Percentiles rank a stretch among this genome's conserved stretches.
phyloP scores from a whole-genome alignment of 306 rosid genomes.

The Trichosanthes cucumerina region DNA sequence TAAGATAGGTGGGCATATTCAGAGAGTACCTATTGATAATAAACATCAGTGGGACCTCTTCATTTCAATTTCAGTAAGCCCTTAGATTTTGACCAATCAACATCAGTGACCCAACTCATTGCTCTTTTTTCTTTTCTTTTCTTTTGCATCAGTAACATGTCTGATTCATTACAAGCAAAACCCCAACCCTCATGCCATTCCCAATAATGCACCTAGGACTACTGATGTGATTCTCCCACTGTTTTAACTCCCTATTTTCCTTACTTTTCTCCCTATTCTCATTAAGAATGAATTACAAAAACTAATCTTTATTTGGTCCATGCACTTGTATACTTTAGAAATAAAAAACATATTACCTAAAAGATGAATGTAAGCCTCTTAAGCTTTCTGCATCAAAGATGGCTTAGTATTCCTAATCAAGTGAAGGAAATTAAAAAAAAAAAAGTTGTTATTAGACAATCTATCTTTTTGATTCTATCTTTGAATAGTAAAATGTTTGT shows the following conservation, averaged over 20 bases:
- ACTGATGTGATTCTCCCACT: neutral
- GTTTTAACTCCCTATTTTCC: neutral
- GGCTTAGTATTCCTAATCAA: neutral
- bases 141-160: neutral
- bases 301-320: neutral
- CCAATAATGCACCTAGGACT: conserved; percentile 3
- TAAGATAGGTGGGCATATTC: conserved; percentile 1
- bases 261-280: neutral
- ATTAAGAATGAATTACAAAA: neutral
- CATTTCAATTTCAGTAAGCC: neutral
- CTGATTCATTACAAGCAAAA: neutral
- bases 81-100: conserved; percentile 3
- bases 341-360: neutral
- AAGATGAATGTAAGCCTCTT: neutral
- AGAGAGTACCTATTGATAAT: neutral
- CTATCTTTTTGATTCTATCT: neutral
- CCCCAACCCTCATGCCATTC: neutral
- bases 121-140: neutral
- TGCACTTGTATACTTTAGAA: neutral
- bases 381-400: neutral
- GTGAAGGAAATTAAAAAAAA: neutral
- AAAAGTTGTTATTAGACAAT: neutral
- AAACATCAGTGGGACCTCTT: neutral
- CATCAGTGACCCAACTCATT: neutral
- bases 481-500: neutral